Conservation (phyloP, 768 basidiomycete species). For the Termitomyces sp. region DNA sequence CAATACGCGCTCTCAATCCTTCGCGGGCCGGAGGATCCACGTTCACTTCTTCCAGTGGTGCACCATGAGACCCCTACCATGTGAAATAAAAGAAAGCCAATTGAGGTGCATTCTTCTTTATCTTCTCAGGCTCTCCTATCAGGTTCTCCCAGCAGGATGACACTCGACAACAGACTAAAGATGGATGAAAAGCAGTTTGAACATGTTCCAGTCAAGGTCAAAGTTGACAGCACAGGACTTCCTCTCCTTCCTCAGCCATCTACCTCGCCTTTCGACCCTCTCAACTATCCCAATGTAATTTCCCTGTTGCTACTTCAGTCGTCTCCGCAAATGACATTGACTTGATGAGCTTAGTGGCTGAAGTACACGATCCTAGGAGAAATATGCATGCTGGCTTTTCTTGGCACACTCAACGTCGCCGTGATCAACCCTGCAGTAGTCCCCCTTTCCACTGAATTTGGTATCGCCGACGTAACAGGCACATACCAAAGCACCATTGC, state of each 20-base stretch:
- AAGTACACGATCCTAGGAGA: conserved; percentile 27
- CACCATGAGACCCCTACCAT: background rate
- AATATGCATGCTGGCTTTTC: conserved; percentile 28
- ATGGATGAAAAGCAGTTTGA: background rate
- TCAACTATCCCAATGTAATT: conserved; percentile 34
- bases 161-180: background rate
- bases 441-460: conserved; percentile 30
- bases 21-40: background rate
- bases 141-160: background rate
- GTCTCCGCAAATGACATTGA: background rate
- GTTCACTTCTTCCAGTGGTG: background rate
- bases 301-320: background rate
- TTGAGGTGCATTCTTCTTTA: background rate
- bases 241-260: conserved; percentile 39
- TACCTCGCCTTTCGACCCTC: conserved; percentile 31
- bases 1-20: background rate
- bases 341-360: conserved; percentile 25
- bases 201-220: conserved; percentile 7
- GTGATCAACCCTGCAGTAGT: conserved; percentile 34
- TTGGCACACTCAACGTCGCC: conserved; percentile 32
- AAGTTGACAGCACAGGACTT: conserved; percentile 30
- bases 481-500: conserved; percentile 36
- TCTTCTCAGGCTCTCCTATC: background rate
- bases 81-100: background rate
- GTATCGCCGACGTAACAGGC: conserved; percentile 28